These are phyloP conservation scores for Jaltomata sinuosa DNA, from an alignment of 257 asterid species.

Conservation along the genomic window DNA sequence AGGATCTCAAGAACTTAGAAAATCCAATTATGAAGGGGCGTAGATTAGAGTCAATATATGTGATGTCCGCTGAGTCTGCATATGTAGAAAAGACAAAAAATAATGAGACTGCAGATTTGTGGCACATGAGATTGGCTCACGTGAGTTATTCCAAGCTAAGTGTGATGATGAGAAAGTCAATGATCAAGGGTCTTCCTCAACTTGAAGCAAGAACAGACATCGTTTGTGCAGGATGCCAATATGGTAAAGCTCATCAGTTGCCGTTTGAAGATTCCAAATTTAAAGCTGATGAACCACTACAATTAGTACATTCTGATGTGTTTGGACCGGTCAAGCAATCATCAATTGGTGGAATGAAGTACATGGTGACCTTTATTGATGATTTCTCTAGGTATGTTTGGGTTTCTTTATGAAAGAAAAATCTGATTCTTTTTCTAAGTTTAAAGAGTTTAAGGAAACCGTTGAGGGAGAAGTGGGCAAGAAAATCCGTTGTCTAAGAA, in stretches of 20 bases:
- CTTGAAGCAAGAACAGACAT: constrained; percentile 1
- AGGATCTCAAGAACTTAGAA: background rate
- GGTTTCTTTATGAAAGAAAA: background rate
- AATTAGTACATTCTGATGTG: constrained; percentile 11
- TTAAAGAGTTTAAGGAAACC: background rate
- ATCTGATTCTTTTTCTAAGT: background rate
- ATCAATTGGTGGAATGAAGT: background rate
- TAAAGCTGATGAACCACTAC: background rate
- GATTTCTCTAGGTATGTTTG: background rate
- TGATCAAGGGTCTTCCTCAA: constrained; percentile 10
- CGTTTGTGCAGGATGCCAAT: background rate
- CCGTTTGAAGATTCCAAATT: background rate
- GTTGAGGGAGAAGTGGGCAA: background rate
- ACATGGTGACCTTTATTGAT: background rate
- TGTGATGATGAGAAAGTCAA: constrained; percentile 8
- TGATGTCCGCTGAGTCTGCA: constrained; percentile 2
- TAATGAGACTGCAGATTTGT: background rate
- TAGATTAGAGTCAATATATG: background rate
- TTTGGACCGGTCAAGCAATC: background rate
- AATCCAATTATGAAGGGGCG: background rate
- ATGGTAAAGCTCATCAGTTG: background rate
- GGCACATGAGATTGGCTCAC: background rate
- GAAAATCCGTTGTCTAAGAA: background rate
- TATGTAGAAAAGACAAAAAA: constrained; percentile 13
- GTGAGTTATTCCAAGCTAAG: constrained; percentile 6